Evolutionary conservation across 2,329 filamentous ascomycete genomes (phyloP), one percentile per base, ranked within the genome.

Genomic region (Epicoccum sorghinum): DNA sequence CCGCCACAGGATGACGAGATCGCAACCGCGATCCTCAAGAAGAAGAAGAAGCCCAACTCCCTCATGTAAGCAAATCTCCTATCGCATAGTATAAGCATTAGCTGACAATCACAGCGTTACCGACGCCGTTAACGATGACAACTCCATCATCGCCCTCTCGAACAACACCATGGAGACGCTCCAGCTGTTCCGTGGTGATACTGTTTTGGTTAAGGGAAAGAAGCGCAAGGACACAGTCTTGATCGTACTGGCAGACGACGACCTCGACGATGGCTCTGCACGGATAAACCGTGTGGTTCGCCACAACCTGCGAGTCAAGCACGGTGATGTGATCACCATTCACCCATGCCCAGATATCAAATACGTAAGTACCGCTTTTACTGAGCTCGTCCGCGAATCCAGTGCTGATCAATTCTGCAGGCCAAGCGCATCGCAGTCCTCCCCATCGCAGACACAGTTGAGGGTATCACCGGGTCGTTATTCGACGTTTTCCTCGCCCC

Each of bases 11-110:
- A 91, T 70, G 90, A 97, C 77, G 95, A 96, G 75, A 91, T 89
- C 59, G 87, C 95, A 47, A 99, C 95, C 40, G 95, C 95, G 66
- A 99, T 99, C 70, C 86, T 99, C 72, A 98, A 97, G 84, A 98
- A 98, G 86, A 99, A 99, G 89, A 99, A 99, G 93, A 99, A 99
- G 91, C 93, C 93, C 70, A 99, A 99, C 81, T 96, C 93, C 74
- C 81, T 99, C 77, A 96, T 99, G 92, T 96, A 83, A 77, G 88
- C 78, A 67, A 62, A 6, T 12, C 39, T 57, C 39, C 9, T 12
- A 9, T 1, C 4, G 8, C 7, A 29, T 3, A 22, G 35, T 24
- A 13, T 9, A 40, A 1, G 1, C 4, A 14, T 8, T 35, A 51
- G 58, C 69, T 79, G 59, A 79, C 66, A 44, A 10, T 62, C 48